phyloP scores from a whole-genome alignment of 495 filamentous ascomycete species.

The Sordaria brevicollis region DNA sequence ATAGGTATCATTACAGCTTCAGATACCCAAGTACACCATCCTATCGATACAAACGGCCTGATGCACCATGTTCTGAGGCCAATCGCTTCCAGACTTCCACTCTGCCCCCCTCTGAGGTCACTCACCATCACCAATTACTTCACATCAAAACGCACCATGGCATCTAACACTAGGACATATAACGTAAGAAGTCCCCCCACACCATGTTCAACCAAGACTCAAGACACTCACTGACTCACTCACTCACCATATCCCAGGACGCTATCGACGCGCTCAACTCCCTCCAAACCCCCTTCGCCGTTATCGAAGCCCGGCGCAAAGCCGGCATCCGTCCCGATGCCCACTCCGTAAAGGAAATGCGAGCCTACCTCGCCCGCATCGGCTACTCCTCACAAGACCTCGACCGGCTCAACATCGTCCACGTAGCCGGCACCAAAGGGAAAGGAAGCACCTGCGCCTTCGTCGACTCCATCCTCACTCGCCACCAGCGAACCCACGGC shows the following conservation, averaged over 20 bases:
- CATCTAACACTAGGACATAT: slow-evolving; percentile 10
- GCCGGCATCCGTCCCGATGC: slow-evolving; percentile 58
- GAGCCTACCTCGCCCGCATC: slow-evolving; percentile 62
- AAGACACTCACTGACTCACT: background rate
- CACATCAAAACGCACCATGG: slow-evolving; percentile 4
- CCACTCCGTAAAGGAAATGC: slow-evolving; percentile 62
- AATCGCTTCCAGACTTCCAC: background rate
- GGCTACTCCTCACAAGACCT: slow-evolving; percentile 71
- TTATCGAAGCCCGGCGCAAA: slow-evolving; percentile 64
- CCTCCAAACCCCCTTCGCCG: slow-evolving; percentile 74
- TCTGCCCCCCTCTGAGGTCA: background rate
- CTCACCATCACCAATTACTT: background rate
- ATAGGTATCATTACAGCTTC: background rate
- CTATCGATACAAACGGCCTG: background rate
- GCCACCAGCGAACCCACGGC: slow-evolving; percentile 23
- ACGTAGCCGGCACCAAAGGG: slow-evolving; percentile 88
- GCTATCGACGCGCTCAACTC: slow-evolving; percentile 82
- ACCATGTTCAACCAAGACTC: background rate
- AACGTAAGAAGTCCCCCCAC: slow-evolving; percentile 6
- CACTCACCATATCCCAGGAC: slow-evolving; percentile 38
- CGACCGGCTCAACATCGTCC: slow-evolving; percentile 61
- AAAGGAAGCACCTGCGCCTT: slow-evolving; percentile 78
- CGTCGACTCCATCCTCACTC: slow-evolving; percentile 42
- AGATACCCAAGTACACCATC: background rate
- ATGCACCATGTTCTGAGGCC: background rate